Conservation (phyloP, 805 yeast genomes). For the Zygotorulaspora florentina region DNA sequence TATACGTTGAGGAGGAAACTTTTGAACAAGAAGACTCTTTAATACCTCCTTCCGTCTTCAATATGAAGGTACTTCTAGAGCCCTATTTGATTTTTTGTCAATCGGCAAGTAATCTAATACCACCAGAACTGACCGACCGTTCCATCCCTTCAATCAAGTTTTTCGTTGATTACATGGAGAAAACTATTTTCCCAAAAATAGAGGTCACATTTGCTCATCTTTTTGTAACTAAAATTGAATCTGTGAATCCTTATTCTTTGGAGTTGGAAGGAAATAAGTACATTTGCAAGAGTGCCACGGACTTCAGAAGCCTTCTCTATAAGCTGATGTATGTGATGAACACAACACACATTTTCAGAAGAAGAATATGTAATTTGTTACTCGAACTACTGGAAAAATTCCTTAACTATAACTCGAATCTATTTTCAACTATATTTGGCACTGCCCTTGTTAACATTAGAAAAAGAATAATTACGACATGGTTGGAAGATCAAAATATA, state of each 20-base stretch:
- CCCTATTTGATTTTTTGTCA: conserved; percentile 66
- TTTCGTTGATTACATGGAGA: conserved; percentile 60
- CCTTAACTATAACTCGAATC: conserved; percentile 35
- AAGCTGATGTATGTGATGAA: conserved; percentile 31
- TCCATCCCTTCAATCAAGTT: conserved; percentile 41
- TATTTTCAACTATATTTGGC: conserved; percentile 30
- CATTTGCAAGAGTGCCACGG: conserved; percentile 29
- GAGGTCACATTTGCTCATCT: conserved; percentile 50
- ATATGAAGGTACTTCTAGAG: conserved; percentile 75
- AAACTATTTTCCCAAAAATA: conserved; percentile 59
- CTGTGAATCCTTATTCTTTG: conserved; percentile 37
- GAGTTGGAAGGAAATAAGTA: conserved; percentile 35
- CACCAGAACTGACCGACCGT: conserved; percentile 21
- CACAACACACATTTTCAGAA: conserved; percentile 44
- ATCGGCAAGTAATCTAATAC: conserved; percentile 46
- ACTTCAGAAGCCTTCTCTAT: conserved; percentile 27
- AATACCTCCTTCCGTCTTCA: conserved; percentile 67
- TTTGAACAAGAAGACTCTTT: conserved; percentile 57
- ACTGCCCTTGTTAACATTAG: conserved; percentile 18
- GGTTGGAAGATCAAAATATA: conserved; percentile 38
- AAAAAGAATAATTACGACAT: conserved; percentile 29
- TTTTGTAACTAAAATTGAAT: conserved; percentile 46
- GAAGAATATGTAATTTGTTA: conserved; percentile 46
- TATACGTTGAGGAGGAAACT: conserved; percentile 58
- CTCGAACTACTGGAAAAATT: conserved; percentile 37